These are phyloP conservation scores for Pelargonium nanum DNA, from an alignment of 345 rosid species.

Conservation along the genomic window DNA sequence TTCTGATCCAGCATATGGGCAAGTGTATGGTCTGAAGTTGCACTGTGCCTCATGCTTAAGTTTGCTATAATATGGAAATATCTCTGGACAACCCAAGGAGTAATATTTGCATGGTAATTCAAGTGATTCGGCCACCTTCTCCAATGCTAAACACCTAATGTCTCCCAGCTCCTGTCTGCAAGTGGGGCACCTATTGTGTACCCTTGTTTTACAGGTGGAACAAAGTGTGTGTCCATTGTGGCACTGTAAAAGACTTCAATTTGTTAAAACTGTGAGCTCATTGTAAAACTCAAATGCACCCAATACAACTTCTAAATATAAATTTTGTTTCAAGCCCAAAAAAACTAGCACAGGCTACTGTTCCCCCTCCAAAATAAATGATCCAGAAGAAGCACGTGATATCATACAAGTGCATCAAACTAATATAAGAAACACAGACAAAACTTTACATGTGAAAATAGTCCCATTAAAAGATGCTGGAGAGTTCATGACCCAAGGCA, in stretches of 20 bases:
- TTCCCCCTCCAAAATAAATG: no score
- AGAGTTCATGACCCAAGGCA: no score
- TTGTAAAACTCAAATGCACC: not conserved
- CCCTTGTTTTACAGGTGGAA: conserved; percentile 41
- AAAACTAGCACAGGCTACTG: not conserved
- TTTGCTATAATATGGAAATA: conserved; percentile 44
- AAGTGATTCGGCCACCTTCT: conserved; percentile 43
- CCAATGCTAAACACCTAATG: conserved; percentile 43
- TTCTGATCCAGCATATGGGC: conserved; percentile 49
- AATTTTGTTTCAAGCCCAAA: not conserved
- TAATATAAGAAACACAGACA: no score
- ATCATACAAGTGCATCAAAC: no score
- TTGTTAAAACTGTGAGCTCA: not conserved
- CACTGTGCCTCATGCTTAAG: conserved; percentile 42
- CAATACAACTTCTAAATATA: not conserved
- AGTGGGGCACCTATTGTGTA: conserved; percentile 44
- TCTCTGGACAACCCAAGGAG: conserved; percentile 41
- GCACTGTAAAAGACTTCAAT: conserved; percentile 24
- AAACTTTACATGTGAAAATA: no score
- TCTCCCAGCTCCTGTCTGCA: conserved; percentile 53
- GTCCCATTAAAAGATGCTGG: no score
- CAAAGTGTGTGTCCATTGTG: conserved; percentile 47
- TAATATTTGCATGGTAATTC: conserved; percentile 40
- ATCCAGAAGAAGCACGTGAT: no score
- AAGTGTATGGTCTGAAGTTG: conserved; percentile 41